Base-by-base conservation (phyloP, 2,329 filamentous ascomycete species). In the Epichloe hybrida region DNA sequence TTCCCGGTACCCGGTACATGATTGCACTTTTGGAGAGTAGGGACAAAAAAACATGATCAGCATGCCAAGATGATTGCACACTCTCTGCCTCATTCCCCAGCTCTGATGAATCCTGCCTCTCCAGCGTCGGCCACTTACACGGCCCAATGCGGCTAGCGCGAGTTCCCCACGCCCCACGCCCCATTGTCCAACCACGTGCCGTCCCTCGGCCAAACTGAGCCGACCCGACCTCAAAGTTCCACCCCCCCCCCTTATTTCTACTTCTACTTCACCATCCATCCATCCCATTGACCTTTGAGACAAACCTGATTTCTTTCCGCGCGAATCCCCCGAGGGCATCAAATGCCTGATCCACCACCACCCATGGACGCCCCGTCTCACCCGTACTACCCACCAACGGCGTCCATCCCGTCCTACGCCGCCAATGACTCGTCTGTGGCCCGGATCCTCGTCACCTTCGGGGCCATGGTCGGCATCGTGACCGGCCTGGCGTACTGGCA, bases 371-470 rank as follows among this genome's bases (percentile, higher is more conserved):
- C 49, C 27, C 46, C 40, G 9, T 49, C 45, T 4, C 75, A 80
- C 55, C 76, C 77, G 0, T 80, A 80, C 55, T 72, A 71, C 55
- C 77, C 77, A 0, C 59, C 60, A 3, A 63, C 64, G 42, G 67
- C 69, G 15, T 52, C 54, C 13, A 69, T 80, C 31, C 66, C 71
- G 2, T 57, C 59, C 42, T 80, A 75, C 56, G 59, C 57, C 17
- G 62, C 73, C 42, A 80, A 80, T 55, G 62, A 62, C 20, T 62
- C 62, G 5, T 61, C 70, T 1, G 48, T 76, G 5, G 40, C 55
- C 5, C 62, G 64, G 15, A 59, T 79, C 3, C 55, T 75, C 48
- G 53, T 61, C 6, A 50, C 55, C 2, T 66, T 67, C 46, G 70
- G 58, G 9, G 61, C 58, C 40, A 62, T 72, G 20, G 55, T 73